Conservation (phyloP, 352 stramenopile species). For the Elongisporangium undulatum region DNA sequence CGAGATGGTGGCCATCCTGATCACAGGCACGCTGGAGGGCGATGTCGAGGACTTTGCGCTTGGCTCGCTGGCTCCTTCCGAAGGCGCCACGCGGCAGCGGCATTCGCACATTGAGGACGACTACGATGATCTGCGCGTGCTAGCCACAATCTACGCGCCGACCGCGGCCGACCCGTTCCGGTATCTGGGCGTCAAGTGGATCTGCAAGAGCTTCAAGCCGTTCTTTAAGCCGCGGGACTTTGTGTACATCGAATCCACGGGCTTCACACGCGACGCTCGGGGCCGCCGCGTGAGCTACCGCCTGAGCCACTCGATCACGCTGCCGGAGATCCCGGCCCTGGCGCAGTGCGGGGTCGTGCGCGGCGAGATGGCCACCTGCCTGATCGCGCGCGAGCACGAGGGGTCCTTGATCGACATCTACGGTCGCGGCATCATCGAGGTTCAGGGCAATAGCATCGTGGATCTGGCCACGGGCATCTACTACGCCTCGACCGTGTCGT, state of each 20-base stretch:
- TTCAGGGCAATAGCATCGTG: constrained; percentile 26
- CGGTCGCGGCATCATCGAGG: neutral
- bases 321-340: neutral
- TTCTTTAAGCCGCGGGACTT: constrained; percentile 31
- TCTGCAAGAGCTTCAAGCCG: constrained; percentile 23
- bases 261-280: constrained; percentile 12
- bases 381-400: neutral
- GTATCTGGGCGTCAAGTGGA: constrained; percentile 47
- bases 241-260: constrained; percentile 25
- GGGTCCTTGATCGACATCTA: constrained; percentile 1
- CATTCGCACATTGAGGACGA: constrained; percentile 33
- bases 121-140: constrained; percentile 28
- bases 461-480: constrained; percentile 25
- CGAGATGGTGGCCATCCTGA: constrained; percentile 21
- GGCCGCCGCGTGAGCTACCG: constrained; percentile 20
- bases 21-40: constrained; percentile 30
- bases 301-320: constrained; percentile 19
- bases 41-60: constrained; percentile 37
- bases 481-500: constrained; percentile 31
- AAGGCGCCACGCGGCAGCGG: constrained; percentile 32
- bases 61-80: constrained; percentile 34
- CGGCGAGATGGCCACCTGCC: neutral
- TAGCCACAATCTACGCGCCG: constrained; percentile 24
- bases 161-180: constrained; percentile 34
- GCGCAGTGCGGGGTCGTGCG: neutral